Conservation (phyloP, 495 filamentous ascomycete species). For the Penicillium maclennaniae region DNA sequence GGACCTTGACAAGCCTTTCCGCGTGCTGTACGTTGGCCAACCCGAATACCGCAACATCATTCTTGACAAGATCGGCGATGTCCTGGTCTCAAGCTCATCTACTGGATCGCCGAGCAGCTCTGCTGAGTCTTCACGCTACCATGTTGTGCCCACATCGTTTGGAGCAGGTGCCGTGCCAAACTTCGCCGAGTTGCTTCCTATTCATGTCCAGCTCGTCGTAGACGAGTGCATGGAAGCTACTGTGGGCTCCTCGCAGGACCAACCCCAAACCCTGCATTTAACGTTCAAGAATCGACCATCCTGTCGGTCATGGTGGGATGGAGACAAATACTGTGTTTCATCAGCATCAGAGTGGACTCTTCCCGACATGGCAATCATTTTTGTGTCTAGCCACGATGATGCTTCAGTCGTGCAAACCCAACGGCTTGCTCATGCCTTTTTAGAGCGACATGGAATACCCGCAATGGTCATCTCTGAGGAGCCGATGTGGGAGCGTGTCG, state of each 20-base stretch:
- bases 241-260: slow-evolving; percentile 37
- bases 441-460: slow-evolving; percentile 62
- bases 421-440: slow-evolving; percentile 54
- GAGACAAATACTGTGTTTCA: slow-evolving; percentile 43
- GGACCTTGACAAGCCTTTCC: slow-evolving; percentile 60
- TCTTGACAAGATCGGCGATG: slow-evolving; percentile 69
- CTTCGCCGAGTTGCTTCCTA: slow-evolving; percentile 68
- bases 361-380: slow-evolving; percentile 70
- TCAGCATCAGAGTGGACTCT: slow-evolving; percentile 55
- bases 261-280: slow-evolving; percentile 48
- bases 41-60: slow-evolving; percentile 61
- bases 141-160: slow-evolving; percentile 72
- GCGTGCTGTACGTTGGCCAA: slow-evolving; percentile 66
- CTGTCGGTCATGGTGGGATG: slow-evolving; percentile 45
- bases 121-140: slow-evolving; percentile 59
- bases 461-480: slow-evolving; percentile 65
- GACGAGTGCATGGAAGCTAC: slow-evolving; percentile 63
- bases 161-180: slow-evolving; percentile 52
- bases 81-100: slow-evolving; percentile 51
- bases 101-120: slow-evolving; percentile 41
- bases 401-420: slow-evolving; percentile 45
- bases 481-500: slow-evolving; percentile 45
- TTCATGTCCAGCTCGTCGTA: slow-evolving; percentile 70
- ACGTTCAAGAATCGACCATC: slow-evolving; percentile 54
- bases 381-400: slow-evolving; percentile 55